These are phyloP conservation scores for Smallanthus sonchifolius DNA, from an alignment of 129 eudicot species.

Conservation along the genomic window DNA sequence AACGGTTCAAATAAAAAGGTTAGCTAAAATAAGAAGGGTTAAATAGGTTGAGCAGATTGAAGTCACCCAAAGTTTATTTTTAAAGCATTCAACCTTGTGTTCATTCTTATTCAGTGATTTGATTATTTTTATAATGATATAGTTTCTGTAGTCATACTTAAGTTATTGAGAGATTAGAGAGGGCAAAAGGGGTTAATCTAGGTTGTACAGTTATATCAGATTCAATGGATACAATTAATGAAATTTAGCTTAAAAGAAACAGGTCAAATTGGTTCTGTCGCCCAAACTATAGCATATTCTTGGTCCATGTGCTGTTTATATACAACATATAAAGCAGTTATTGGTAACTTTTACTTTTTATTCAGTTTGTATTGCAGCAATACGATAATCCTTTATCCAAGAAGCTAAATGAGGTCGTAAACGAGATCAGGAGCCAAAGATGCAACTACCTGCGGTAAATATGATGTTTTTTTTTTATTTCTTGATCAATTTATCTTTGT, in stretches of 20 bases:
- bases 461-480: constrained; percentile 4
- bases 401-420: constrained; percentile 72
- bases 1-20: not conserved
- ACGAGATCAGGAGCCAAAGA: constrained; percentile 92
- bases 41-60: not conserved
- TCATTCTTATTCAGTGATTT: not conserved
- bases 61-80: not conserved
- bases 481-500: not conserved
- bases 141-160: not conserved
- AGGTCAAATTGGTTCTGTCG: not conserved
- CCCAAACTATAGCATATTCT: not conserved
- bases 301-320: not conserved
- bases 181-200: not conserved
- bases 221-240: not conserved
- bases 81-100: not conserved
- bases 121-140: not conserved
- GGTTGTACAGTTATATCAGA: not conserved
- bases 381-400: constrained; percentile 83
- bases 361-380: constrained; percentile 84
- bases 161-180: not conserved
- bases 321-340: not conserved
- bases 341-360: constrained; percentile 1
- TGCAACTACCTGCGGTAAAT: constrained; percentile 80
- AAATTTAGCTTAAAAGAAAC: not conserved
- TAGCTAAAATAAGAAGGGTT: not conserved